These are phyloP conservation scores for Mercurialis annua DNA, from an alignment of 345 rosid species.

Conservation along the genomic window DNA sequence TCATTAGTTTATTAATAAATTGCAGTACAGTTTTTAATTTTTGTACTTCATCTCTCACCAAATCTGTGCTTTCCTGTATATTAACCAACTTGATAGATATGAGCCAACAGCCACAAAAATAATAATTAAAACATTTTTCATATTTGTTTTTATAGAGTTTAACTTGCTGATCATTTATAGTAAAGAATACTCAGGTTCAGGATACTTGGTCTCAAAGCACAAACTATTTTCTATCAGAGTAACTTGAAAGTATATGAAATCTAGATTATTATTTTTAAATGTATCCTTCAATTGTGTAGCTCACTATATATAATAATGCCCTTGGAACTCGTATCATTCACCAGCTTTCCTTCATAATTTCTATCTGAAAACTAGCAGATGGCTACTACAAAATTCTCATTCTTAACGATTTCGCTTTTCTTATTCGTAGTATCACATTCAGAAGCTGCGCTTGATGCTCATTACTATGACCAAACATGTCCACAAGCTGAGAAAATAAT, in stretches of 20 bases:
- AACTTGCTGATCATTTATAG: no score
- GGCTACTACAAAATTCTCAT: constrained; percentile 24
- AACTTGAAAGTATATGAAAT: constrained; percentile 51
- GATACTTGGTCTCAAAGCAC: constrained; percentile 47
- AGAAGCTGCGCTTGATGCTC: constrained; percentile 40
- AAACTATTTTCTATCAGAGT: constrained; percentile 38
- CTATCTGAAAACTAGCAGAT: constrained; percentile 10
- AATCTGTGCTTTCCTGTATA: no score
- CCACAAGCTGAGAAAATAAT: constrained; percentile 68
- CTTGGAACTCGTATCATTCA: constrained; percentile 15
- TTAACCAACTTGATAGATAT: no score
- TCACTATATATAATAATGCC: constrained; percentile 29
- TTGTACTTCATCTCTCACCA: no score
- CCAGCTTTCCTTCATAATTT: neutral
- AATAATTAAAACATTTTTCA: no score
- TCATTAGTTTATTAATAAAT: no score
- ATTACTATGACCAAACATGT: constrained; percentile 65
- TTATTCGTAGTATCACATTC: constrained; percentile 26
- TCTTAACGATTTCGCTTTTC: constrained; percentile 19
- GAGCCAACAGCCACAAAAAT: no score
- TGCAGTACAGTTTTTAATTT: no score
- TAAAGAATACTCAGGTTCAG: no score
- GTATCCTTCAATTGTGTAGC: neutral
- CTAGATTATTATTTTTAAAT: neutral
- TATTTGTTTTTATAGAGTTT: no score